Conservation (phyloP, 208 protist species). For the Novymonas esmeraldas region DNA sequence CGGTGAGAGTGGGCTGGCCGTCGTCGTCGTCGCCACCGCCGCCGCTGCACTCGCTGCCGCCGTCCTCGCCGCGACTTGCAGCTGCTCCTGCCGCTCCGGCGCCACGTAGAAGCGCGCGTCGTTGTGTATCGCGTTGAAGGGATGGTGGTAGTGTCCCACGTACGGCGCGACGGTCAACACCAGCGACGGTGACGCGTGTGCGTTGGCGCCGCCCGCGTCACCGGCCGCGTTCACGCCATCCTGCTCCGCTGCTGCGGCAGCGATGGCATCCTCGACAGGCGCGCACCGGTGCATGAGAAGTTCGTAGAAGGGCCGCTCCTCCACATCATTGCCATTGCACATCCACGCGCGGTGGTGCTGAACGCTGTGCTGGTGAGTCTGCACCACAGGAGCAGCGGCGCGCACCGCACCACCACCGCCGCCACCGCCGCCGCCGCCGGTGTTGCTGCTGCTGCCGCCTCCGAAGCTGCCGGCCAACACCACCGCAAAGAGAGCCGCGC, state of each 20-base stretch:
- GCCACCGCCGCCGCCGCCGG: not conserved
- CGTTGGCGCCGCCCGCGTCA: no score
- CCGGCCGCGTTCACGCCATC: not conserved
- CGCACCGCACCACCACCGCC: no score
- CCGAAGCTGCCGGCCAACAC: no score
- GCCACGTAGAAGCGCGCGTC: conserved; percentile 32
- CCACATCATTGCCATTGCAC: conserved; percentile 27
- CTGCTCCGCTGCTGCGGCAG: not conserved
- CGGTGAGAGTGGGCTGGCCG: no score
- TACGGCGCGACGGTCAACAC: not conserved
- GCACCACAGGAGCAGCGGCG: no score
- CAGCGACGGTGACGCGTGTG: not conserved
- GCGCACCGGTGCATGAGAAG: conserved; percentile 47
- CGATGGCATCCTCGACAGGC: conserved; percentile 5
- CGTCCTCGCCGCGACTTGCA: conserved; percentile 11
- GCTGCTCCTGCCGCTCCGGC: conserved; percentile 4
- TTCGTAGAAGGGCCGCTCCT: conserved; percentile 49
- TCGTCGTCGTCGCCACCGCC: conserved; percentile 1
- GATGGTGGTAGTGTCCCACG: conserved; percentile 37
- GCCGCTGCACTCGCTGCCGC: not conserved
- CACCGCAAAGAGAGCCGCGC: no score
- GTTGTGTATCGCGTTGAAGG: conserved; percentile 43
- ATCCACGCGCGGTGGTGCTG: conserved; percentile 36
- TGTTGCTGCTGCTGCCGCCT: no score
- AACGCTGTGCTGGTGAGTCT: conserved; percentile 32